Percentiles rank a stretch among this genome's conserved stretches.
phyloP scores from a whole-genome alignment of 1,284 basidiomycete genomes.

The Trichosporon inkin region DNA sequence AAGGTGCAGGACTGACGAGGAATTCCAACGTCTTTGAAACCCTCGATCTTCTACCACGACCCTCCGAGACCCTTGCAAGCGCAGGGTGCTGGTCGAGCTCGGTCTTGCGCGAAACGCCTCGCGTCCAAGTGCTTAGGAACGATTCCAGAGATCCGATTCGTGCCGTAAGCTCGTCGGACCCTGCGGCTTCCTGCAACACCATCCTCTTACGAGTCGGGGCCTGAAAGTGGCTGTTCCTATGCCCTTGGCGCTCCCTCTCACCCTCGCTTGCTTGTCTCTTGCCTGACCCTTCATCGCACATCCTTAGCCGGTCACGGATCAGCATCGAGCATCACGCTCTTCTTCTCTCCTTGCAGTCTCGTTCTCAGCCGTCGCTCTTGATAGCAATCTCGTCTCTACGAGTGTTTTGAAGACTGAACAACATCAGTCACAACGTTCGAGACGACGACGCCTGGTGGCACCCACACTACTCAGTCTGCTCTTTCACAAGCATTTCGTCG shows the following conservation, averaged over 20 bases:
- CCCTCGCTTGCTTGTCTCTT: neutral
- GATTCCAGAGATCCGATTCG: constrained; percentile 8
- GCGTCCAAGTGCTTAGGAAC: neutral
- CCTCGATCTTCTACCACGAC: neutral
- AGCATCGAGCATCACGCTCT: neutral
- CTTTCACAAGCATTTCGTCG: too few species aligned
- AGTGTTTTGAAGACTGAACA: too few species aligned
- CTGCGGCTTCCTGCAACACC: neutral
- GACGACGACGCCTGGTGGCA: too few species aligned
- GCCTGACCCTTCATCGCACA: neutral
- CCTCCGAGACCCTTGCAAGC: neutral
- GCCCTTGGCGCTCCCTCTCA: neutral
- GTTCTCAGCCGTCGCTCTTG: neutral
- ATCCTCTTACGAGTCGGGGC: neutral
- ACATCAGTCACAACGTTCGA: too few species aligned
- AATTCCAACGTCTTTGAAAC: neutral
- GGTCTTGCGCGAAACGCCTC: neutral
- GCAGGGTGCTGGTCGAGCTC: neutral
- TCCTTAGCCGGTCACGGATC: neutral
- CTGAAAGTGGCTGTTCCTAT: neutral
- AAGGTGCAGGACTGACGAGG: too few species aligned
- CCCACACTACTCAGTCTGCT: too few species aligned
- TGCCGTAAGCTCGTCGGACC: constrained; percentile 3
- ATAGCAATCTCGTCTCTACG: neutral
- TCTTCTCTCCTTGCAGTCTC: neutral